Conservation (phyloP, 1,139 yeast species). For the Geotrichum restrictum region DNA sequence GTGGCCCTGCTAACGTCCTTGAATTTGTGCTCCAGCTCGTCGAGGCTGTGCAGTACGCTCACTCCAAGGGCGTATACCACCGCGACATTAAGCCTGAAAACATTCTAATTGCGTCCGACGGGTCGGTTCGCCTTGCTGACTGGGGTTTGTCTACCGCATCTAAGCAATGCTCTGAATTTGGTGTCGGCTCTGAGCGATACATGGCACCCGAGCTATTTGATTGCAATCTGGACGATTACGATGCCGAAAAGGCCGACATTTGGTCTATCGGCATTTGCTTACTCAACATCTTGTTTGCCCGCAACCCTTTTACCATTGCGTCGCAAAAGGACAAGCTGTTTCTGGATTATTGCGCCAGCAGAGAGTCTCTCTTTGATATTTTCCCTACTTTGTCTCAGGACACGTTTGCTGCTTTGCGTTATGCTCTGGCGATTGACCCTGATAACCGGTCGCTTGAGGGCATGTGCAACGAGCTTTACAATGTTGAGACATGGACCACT, state of each 20-base stretch:
- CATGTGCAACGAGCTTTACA: conserved; percentile 57
- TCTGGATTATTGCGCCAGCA: conserved; percentile 76
- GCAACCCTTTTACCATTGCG: conserved; percentile 83
- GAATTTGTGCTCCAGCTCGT: conserved; percentile 74
- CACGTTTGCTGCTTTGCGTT: conserved; percentile 74
- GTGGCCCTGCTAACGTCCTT: conserved; percentile 61
- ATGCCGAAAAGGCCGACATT: conserved; percentile 81
- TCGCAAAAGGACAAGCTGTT: conserved; percentile 80
- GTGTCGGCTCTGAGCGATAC: conserved; percentile 89
- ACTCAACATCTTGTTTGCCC: conserved; percentile 79
- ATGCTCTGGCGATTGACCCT: conserved; percentile 80
- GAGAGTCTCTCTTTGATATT: conserved; percentile 88
- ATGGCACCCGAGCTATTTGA: conserved; percentile 90
- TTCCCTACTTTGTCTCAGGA: conserved; percentile 88
- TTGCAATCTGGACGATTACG: conserved; percentile 53
- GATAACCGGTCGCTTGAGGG: conserved; percentile 64
- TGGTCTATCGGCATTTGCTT: conserved; percentile 92
- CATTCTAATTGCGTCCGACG: conserved; percentile 64
- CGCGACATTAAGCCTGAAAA: conserved; percentile 90
- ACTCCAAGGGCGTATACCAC: conserved; percentile 68
- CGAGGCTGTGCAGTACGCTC: conserved; percentile 75
- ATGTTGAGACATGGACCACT: conserved; percentile 67
- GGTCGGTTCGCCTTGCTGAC: conserved; percentile 75
- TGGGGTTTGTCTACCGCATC: conserved; percentile 87
- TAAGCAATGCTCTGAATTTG: conserved; percentile 66